phyloP scores from a whole-genome alignment of 2,329 filamentous ascomycete genomes.

The Aspergillus arachidicola region DNA sequence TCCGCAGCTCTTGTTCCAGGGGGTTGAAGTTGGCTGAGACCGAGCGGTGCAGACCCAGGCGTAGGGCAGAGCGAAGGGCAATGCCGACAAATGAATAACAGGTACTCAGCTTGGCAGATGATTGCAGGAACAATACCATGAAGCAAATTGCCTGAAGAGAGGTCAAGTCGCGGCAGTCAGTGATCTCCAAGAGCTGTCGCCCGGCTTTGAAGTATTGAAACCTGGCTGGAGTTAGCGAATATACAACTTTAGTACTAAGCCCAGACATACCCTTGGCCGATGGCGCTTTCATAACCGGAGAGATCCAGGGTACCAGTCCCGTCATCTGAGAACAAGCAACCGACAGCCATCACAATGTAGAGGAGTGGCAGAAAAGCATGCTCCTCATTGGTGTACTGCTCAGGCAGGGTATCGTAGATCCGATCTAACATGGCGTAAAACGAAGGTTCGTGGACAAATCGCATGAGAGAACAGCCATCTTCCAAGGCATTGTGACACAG shows the following conservation, averaged over 20 bases:
- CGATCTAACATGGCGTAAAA: conserved; percentile 78
- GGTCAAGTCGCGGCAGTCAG: conserved; percentile 69
- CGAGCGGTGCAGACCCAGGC: conserved; percentile 76
- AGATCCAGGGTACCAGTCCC: conserved; percentile 52
- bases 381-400: conserved; percentile 66
- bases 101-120: conserved; percentile 74
- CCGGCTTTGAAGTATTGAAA: conserved; percentile 74
- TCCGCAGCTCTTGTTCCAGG: conserved; percentile 72
- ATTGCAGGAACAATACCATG: conserved; percentile 79
- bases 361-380: conserved; percentile 70
- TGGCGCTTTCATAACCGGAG: conserved; percentile 52
- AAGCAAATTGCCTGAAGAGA: conserved; percentile 77
- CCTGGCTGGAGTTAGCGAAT: conserved; percentile 44
- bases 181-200: conserved; percentile 63
- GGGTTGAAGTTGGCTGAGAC: conserved; percentile 70
- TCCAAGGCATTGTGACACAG: conserved; percentile 64
- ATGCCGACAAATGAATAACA: conserved; percentile 82
- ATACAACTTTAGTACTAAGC: not conserved
- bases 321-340: conserved; percentile 70
- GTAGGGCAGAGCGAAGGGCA: conserved; percentile 72
- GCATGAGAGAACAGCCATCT: conserved; percentile 64
- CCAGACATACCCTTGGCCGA: conserved; percentile 56
- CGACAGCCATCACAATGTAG: conserved; percentile 71
- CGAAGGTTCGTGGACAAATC: conserved; percentile 77
- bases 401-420: conserved; percentile 71